Conservation (phyloP, 768 basidiomycete species). For the Piloderma croceum region DNA sequence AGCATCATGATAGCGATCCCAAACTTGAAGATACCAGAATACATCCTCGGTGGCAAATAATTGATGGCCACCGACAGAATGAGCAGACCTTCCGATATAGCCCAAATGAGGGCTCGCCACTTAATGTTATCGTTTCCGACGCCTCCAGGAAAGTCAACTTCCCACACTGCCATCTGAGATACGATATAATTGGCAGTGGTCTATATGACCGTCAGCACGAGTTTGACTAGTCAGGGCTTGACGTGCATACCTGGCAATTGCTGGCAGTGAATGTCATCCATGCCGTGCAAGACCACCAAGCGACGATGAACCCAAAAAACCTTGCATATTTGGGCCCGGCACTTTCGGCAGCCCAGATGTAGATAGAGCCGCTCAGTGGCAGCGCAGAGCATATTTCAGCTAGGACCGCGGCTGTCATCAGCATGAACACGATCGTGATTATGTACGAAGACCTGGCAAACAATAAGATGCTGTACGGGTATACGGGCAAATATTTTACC, state of each 20-base stretch:
- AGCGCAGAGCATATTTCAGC: constrained; percentile 90
- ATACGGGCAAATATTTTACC: constrained; percentile 35
- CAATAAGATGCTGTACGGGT: neutral
- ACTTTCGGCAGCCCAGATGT: constrained; percentile 92
- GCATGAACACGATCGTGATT: constrained; percentile 81
- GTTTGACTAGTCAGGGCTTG: neutral
- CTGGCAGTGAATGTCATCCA: constrained; percentile 93
- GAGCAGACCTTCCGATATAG: constrained; percentile 67
- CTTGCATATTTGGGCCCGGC: constrained; percentile 83
- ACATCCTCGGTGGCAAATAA: constrained; percentile 72
- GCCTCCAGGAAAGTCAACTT: constrained; percentile 79
- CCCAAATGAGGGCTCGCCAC: constrained; percentile 85
- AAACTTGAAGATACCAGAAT: constrained; percentile 73
- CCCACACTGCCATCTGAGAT: constrained; percentile 77
- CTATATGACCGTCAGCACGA: constrained; percentile 30
- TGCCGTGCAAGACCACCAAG: constrained; percentile 93
- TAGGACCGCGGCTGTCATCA: constrained; percentile 78
- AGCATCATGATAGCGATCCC: constrained; percentile 71
- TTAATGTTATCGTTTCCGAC: constrained; percentile 63
- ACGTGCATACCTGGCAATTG: constrained; percentile 67
- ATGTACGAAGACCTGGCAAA: constrained; percentile 72
- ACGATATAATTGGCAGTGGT: constrained; percentile 87
- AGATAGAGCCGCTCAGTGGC: constrained; percentile 85
- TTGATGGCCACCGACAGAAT: constrained; percentile 75
- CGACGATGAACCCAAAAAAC: constrained; percentile 84